Evolutionary conservation across 495 filamentous ascomycete species (phyloP), one percentile per base, ranked within the genome.

Genomic region (Mytilinidion resinicola): DNA sequence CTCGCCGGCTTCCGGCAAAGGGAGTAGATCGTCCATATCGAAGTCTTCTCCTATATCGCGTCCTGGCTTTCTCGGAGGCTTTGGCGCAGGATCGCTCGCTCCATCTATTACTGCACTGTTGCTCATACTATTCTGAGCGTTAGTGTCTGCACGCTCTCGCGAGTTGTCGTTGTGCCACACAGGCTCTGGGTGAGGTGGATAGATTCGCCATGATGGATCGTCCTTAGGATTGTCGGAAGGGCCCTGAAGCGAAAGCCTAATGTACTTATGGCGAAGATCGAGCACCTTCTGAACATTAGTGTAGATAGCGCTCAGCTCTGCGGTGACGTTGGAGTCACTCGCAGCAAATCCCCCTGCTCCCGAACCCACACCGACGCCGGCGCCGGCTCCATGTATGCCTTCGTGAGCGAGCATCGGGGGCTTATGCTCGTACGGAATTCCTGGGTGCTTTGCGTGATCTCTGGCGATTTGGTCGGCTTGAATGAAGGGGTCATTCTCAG

Each of bases 1-100:
- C 68, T 87, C 84, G 36, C 85, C 85, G 46, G 77, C 62, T 9
- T 72, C 78, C 2, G 93, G 90, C 8, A 95, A 69, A 9, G 91
- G 90, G 33, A 82, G 59, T 41, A 88, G 65, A 57, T 96, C 88
- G 1, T 82, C 78, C 67, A 97, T 79, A 64, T 89, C 79, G 63
- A 98, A 98, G 70, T 95, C 90, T 69, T 87, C 88, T 8, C 93
- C 93, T 63, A 96, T 90, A 61, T 96, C 82, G 60, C 93, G 81
- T 5, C 95, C 95, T 59, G 88, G 86, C 68, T 98, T 98, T 55
- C 93, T 63, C 15, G 73, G 66, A 19, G 73, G 71, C 44, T 70
- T 72, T 1, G 62, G 42, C 25, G 6, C 25, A 37, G 62, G 58
- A 14, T 56, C 51, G 21, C 10, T 25, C 17, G 60, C 53, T 42